Evolutionary conservation across 192 early-diverging fungal genomes (phyloP), one percentile per base, ranked within the genome.

Genomic region (Coemansia sp.): DNA sequence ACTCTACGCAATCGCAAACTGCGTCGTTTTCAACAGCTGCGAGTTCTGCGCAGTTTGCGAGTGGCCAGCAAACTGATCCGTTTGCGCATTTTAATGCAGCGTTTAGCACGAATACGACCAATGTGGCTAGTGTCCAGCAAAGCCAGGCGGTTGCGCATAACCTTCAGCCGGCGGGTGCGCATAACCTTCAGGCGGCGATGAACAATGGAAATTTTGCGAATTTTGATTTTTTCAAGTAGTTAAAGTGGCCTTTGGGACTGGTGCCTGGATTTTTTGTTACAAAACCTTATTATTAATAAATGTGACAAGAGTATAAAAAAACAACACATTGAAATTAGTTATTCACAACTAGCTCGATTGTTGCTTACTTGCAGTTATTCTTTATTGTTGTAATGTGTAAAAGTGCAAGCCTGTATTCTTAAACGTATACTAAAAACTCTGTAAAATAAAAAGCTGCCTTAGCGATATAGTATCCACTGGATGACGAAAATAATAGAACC

Each of bases 151-250:
- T 59, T 9, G 8, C 32, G 32, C 32, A 35, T 35, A 35, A 35
- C 7, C 32, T 32, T 32, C 66, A 63, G 16, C 38, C 47, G 3
- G 27, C 41, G 1, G 50, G 43, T 22, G 54, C 51, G 8, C 56
- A 65, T 13, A 60, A 54, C 32, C 14, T 71, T 29, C 74, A 69
- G 39, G 11, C 52, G 2, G 54, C 68, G 1, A 63, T 61, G 29
- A 71, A 64, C 57, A 76, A 73, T 48, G 64, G 64, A 19, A 70
- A 73, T 20, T 82, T 82, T 76, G 74, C 74, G 3, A 54, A 82
- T 51, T 82, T 75, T 66, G 62, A 77, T 32, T 49, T 75, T 57
- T 75, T 75, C 54, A 57, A 75, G 16, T 49, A 49, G 48, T 27
- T 4, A 27, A 27, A 4, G 2, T 35, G 27, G 27, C 22, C 22